Evolutionary conservation across 352 stramenopile genomes (phyloP).

Genomic region (Phytophthora nicotianae): DNA sequence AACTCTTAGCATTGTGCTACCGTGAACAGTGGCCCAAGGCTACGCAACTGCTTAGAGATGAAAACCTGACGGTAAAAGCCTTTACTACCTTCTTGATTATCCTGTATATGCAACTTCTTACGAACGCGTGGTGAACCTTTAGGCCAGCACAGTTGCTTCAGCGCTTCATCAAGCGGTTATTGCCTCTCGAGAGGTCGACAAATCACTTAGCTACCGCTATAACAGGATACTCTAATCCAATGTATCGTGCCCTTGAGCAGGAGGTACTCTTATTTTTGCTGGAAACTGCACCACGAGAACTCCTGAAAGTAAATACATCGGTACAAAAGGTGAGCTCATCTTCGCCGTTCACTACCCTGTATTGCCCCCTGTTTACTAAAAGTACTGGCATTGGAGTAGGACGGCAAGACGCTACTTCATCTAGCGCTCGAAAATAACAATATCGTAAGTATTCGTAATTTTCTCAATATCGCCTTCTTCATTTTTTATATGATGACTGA

Average conservation of each 20-base stretch:
- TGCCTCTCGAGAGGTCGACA: constrained; percentile 25
- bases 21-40: constrained; percentile 44
- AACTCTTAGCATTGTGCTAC: constrained; percentile 47
- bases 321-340: constrained; percentile 23
- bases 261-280: constrained; percentile 32
- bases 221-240: neutral
- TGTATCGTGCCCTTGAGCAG: constrained; percentile 3
- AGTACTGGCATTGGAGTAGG: constrained; percentile 19
- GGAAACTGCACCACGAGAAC: constrained; percentile 7
- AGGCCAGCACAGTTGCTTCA: constrained; percentile 29
- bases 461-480: neutral
- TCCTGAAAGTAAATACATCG: constrained; percentile 27
- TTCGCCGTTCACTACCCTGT: neutral
- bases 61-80: constrained; percentile 19
- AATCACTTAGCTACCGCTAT: neutral
- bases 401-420: constrained; percentile 34
- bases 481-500: neutral
- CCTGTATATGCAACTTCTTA: neutral
- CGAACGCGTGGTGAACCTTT: neutral
- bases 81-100: neutral
- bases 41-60: constrained; percentile 15
- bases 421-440: constrained; percentile 28
- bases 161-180: constrained; percentile 35
- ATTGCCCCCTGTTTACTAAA: too few species aligned
- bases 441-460: constrained; percentile 12